Evolutionary conservation across 108 stramenopile species (phyloP).

Genomic region (Conticribra guillardii): DNA sequence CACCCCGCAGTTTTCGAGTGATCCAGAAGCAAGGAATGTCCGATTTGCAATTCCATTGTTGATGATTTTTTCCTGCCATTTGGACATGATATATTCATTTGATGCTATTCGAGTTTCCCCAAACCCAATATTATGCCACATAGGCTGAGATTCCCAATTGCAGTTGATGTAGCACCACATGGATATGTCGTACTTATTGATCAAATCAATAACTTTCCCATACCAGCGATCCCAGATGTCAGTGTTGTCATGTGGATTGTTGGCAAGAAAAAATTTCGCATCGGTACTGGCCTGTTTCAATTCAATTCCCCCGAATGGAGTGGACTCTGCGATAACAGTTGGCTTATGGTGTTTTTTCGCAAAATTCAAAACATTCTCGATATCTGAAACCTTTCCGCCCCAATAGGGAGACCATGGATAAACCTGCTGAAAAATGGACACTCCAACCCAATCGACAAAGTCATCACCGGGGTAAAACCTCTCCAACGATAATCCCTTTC

Average conservation of each 20-base stretch:
- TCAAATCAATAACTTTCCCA: conserved; percentile 69
- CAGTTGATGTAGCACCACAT: conserved; percentile 95
- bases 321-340: conserved; percentile 92
- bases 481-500: conserved; percentile 28
- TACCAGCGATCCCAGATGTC: conserved; percentile 83
- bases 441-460: conserved; percentile 84
- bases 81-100: conserved; percentile 57
- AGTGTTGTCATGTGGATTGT: conserved; percentile 11
- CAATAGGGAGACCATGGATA: conserved; percentile 62
- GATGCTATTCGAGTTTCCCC: conserved; percentile 80
- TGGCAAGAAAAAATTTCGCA: conserved; percentile 4
- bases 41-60: conserved; percentile 30
- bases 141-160: conserved; percentile 85
- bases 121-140: conserved; percentile 87
- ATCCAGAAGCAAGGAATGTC: conserved; percentile 45
- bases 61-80: conserved; percentile 65
- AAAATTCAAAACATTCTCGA: conserved; percentile 79
- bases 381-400: conserved; percentile 53
- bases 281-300: conserved; percentile 42
- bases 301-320: conserved; percentile 87
- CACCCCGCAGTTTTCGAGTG: conserved; percentile 43
- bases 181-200: conserved; percentile 73
- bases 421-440: conserved; percentile 85
- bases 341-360: conserved; percentile 59
- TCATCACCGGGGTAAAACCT: conserved; percentile 80